These are phyloP conservation scores for Epicoccum nigrum DNA, from an alignment of 2,329 filamentous ascomycete species.

Conservation along the genomic window DNA sequence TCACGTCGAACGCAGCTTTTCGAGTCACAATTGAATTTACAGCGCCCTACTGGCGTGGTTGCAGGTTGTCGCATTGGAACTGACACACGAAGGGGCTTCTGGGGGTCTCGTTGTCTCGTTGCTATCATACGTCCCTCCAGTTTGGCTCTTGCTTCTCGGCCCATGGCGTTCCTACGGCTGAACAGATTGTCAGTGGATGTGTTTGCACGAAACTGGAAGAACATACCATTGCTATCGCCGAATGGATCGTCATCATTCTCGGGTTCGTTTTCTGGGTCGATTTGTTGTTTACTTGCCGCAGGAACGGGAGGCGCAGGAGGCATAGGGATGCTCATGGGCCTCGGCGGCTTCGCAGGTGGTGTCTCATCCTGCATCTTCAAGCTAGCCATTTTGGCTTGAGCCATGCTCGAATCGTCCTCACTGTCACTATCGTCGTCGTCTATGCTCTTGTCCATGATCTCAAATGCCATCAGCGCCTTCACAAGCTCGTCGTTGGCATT, in stretches of 20 bases:
- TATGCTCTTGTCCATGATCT: conserved; percentile 87
- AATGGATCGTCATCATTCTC: conserved; percentile 82
- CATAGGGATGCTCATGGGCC: conserved; percentile 52
- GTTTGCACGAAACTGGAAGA: accelerated
- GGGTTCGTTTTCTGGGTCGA: conserved; percentile 62
- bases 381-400: conserved; percentile 53
- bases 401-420: conserved; percentile 54
- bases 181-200: conserved; percentile 12
- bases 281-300: conserved; percentile 45
- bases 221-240: conserved; percentile 73
- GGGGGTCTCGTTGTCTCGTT: too few relatives aligned
- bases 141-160: conserved; percentile 38
- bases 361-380: conserved; percentile 49
- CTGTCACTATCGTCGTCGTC: conserved; percentile 73
- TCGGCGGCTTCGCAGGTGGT: conserved; percentile 57
- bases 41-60: too few relatives aligned
- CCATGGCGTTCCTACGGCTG: conserved; percentile 61
- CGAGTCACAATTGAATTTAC: too few relatives aligned
- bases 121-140: conserved; percentile 49
- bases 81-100: too few relatives aligned
- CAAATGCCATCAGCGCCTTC: conserved; percentile 88
- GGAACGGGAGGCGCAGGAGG: conserved; percentile 33
- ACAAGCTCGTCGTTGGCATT: conserved; percentile 97
- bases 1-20: too few relatives aligned
- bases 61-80: too few relatives aligned